Evolutionary conservation across 352 stramenopile species (phyloP), one percentile per base, ranked within the genome.

Genomic region (Chrysophaeum taylorii): DNA sequence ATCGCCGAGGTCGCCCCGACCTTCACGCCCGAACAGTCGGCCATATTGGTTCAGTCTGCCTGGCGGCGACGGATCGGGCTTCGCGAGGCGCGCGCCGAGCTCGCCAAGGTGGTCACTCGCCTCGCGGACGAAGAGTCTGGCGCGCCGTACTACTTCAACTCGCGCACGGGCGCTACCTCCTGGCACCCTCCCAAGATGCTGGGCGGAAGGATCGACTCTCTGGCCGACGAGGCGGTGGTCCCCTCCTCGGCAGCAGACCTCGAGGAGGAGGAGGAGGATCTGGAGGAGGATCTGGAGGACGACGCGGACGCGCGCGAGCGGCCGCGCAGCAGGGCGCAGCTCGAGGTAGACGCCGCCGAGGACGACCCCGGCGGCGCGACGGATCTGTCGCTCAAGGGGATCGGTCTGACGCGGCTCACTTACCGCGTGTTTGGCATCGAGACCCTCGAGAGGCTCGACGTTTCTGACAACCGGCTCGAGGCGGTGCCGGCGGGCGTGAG

Each of bases 391-490:
- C 57, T 66, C 35, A 9, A 1, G 1, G 33, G 35, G 4, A 31
- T 66, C 9, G 36, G n/a, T 2, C 31, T 66, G 5, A 2, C 35
- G 9, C 57, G 57, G 2, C 2, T 66, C 2, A 33, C 33, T 9
- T 66, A 45, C n/a, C 57, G 57, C 5, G 57, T 35, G 2, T 9
- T 66, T 31, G 1, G 7, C 1, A 16, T 66, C 36, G 57, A 42
- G 33, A 57, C 35, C 27, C 39, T 73, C 23, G 70, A 38, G 4
- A 2, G 37, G 14, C 31, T 73, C 21, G 61, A 73, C 61, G 41
- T 73, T 29, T 69, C 48, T 31, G 39, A 70, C 31, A 73, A 73
- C 42, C 41, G 54, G 25, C n/a, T 73, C 21, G 64, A 31, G 23
- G 23, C n/a, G 23, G 39, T 73, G 18, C n/a, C 12, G n/a, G 27